These are phyloP conservation scores for Diaporthe humulicola DNA, from an alignment of 2,329 filamentous ascomycete species.

Conservation along the genomic window DNA sequence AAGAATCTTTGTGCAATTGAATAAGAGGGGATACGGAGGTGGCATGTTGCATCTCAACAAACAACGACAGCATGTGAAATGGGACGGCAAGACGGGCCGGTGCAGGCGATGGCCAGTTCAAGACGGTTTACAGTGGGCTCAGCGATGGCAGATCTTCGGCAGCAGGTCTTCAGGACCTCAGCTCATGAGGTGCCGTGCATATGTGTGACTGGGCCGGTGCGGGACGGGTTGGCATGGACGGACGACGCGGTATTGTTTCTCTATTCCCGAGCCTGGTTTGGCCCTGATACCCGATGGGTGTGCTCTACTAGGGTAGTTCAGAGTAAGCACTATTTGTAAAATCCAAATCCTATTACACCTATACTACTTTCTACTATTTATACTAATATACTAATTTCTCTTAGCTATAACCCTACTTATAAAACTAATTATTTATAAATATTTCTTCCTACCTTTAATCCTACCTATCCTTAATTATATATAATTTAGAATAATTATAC, in stretches of 20 bases:
- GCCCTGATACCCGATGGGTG: constrained; percentile 34
- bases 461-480: too few species aligned
- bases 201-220: neutral
- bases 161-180: neutral
- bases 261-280: neutral
- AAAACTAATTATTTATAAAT: too few species aligned
- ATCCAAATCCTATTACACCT: too few species aligned
- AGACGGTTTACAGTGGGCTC: constrained; percentile 21
- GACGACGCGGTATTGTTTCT: neutral
- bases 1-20: neutral
- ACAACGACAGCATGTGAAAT: constrained; percentile 39
- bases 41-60: constrained; percentile 31
- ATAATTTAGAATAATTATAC: too few species aligned
- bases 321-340: too few species aligned
- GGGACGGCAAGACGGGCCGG: constrained; percentile 44
- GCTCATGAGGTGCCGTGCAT: constrained; percentile 19
- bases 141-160: constrained; percentile 36
- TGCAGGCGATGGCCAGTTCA: constrained; percentile 2
- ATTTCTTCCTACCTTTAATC: too few species aligned
- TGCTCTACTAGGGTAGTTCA: too few species aligned
- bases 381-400: too few species aligned
- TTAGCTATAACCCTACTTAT: too few species aligned
- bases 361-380: too few species aligned
- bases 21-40: constrained; percentile 26
- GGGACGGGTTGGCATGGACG: neutral